Base-by-base conservation (phyloP, 306 rosid species). In the Fagus crenata region DNA sequence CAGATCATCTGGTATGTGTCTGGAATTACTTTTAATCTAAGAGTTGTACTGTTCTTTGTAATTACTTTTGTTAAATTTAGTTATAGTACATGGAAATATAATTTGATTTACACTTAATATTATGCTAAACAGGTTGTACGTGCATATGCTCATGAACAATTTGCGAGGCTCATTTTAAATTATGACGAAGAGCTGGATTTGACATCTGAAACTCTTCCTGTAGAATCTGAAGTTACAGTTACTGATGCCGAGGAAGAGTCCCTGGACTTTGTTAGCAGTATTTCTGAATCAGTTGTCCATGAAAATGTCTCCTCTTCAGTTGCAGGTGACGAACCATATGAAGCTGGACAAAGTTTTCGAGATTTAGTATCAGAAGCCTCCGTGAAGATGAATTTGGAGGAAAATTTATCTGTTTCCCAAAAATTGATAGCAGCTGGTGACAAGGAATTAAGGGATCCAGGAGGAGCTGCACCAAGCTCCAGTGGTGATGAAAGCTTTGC, bases 81-180 rank as follows among this genome's bases (percentile, higher is more conserved):
- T 65, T 39, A 7, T 14, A 17, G 49, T 37, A 39, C 49, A 37
- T 56, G 72, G 51, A 46, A 46, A 60, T 46, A 73, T 54, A 74
- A 69, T 67, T 58, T 71, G 74, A 71, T 69, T 84, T 59, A 78
- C 74, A 53, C 69, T 82, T 46, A 55, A 46, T 71, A 22, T 71
- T 83, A 65, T 86, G 55, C 68, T 82, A 33, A 76, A 83, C 94
- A 94, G 98, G 97, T 91, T 39, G 92, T 94, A 9, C 97, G 97
- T 13, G 98, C 98, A 82, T 85, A 87, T 80, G 98, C 97, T 56
- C 98, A 94, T 64, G 98, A 94, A 78, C 98, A 94, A 82, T 94
- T 92, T 84, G 98, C 98, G 2, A 92, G 98, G 91, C 89, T 94
- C 83, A 90, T 94, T 83, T 83, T 94, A 78, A 92, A 85, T 86